These are phyloP conservation scores for Casuarina glauca DNA, from an alignment of 306 rosid species.

Conservation along the genomic window DNA sequence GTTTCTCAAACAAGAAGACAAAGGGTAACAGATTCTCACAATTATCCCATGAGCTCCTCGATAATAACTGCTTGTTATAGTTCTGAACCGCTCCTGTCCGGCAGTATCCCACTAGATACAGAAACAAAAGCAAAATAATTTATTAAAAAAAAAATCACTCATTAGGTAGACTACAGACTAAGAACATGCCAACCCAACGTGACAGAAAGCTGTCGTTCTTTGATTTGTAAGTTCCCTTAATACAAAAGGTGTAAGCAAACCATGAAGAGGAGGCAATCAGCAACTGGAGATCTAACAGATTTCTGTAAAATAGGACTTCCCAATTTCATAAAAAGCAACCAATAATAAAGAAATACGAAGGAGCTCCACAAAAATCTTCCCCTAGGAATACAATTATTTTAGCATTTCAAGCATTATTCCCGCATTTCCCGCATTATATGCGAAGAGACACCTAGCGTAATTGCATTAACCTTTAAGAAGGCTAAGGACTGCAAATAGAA, in stretches of 20 bases:
- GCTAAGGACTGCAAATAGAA: neutral
- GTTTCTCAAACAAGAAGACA: neutral
- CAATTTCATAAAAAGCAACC: neutral
- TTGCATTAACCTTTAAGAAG: neutral
- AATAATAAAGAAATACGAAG: no score
- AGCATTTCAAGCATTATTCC: neutral
- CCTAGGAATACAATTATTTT: neutral
- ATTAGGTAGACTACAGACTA: neutral
- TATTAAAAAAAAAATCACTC: neutral
- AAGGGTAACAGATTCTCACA: conserved; percentile 43
- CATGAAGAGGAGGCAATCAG: neutral
- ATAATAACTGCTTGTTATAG: conserved; percentile 97
- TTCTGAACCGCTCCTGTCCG: conserved; percentile 98
- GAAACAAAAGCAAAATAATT: conserved; percentile 20
- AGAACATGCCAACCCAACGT: no score
- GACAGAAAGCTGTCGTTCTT: neutral
- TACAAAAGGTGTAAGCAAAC: neutral
- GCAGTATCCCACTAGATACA: conserved; percentile 91
- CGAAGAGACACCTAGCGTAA: neutral
- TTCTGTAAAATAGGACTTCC: neutral
- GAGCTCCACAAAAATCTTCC: neutral
- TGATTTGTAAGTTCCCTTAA: neutral
- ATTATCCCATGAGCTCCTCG: conserved; percentile 99
- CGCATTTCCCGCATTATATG: neutral
- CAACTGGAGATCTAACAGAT: neutral